Base-by-base conservation (phyloP, 148 eudicot species). In the Salicornia ramosissima region DNA sequence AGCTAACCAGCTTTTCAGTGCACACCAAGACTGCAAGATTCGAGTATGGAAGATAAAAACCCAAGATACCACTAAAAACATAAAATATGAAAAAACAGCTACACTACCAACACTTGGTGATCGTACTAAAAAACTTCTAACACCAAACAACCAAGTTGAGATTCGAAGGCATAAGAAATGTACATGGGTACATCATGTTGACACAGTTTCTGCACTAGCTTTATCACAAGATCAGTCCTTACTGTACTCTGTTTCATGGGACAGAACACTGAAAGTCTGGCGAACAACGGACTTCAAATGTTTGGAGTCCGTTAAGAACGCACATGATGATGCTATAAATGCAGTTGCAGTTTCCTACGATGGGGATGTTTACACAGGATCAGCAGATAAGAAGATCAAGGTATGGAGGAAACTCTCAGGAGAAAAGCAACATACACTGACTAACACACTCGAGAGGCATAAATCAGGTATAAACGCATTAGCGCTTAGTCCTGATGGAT, bases 21-120 rank as follows among this genome's bases (percentile, higher is more conserved):
- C 98, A 30, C 98, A 93, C 68, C 98, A 93, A 70, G 98, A 93
- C 77, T 90, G 90, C 81, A 90, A 88, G 69, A 93, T 93, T 69
- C 80, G 98, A 29, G 87, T 93, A 12, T 93, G 98, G 98, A 86
- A 80, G 84, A 81, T 86, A 25, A 85, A 81, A 56, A 34, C 68
- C 55, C 75, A 71, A 28, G 75, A 85, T 45, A 45, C 56, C 10
- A 45, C 54, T 25, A 60, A 68, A 45, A 64, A 68, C 67, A 79
- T 70, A 4, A 82, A 68, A 60, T 74, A 78, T 39, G 81, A 82
- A 43, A 83, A 75, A 14, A 67, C 85, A 47, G 95, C 96, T 49
- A 93, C 96, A 5, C 87, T 93, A 21, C 98, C 98, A 30, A 90
- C 88, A 13, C 80, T 90, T 6, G 59, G 83, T 74, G 98, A 93